Conservation (phyloP, 2,329 filamentous ascomycete species). For the Delphinella strobiligena region DNA sequence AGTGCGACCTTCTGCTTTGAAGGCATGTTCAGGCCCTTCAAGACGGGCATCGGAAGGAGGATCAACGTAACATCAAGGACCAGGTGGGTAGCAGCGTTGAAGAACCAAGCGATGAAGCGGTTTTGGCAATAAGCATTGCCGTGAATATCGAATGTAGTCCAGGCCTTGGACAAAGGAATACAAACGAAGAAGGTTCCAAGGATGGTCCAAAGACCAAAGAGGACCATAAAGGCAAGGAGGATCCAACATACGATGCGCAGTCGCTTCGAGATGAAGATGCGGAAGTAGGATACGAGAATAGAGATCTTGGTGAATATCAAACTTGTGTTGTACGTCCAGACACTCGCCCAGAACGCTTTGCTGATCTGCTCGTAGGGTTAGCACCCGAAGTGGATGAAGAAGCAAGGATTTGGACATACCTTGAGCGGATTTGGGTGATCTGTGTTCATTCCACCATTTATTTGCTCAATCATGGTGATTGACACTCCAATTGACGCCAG, state of each 20-base stretch:
- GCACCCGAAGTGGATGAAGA: no score
- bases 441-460: not conserved
- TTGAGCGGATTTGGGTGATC: not conserved
- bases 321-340: not conserved
- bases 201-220: constrained; percentile 8
- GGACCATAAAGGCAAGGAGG: constrained; percentile 16
- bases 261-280: constrained; percentile 20
- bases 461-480: not conserved
- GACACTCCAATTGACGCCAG: not conserved
- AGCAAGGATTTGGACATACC: not conserved
- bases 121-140: constrained; percentile 5
- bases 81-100: constrained; percentile 10
- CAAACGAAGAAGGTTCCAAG: constrained; percentile 9
- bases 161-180: constrained; percentile 6
- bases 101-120: constrained; percentile 6
- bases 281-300: constrained; percentile 22
- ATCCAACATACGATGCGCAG: constrained; percentile 18
- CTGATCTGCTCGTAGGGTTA: no score
- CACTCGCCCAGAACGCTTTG: not conserved
- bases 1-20: constrained; percentile 9
- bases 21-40: constrained; percentile 9
- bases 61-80: constrained; percentile 10
- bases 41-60: constrained; percentile 8
- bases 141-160: constrained; percentile 4
- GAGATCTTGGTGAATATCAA: constrained; percentile 22